Evolutionary conservation across 768 basidiomycete species (phyloP), one percentile per base, ranked within the genome.

Genomic region (Termitomyces sp.): DNA sequence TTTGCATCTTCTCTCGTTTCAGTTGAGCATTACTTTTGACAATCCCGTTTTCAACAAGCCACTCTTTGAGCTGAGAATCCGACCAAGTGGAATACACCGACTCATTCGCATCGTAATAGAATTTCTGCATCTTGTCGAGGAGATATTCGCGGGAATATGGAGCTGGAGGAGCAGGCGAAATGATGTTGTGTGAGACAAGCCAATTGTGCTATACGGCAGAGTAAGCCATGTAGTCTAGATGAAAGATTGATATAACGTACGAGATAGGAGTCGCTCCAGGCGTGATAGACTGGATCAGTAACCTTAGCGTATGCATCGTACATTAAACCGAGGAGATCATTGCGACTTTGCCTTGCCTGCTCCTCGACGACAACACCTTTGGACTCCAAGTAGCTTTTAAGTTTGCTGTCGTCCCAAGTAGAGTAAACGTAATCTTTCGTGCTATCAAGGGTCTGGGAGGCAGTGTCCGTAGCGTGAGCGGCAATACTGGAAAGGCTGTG

Each of bases 401-500:
- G 71, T 61, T 79, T 78, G 64, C 78, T 87, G 63, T 95, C 92
- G 56, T 89, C 86, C 96, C 96, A 97, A 0, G 88, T 83, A 0
- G 90, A 92, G 70, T 90, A 96, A 18, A 94, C 73, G 64, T 94
- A 95, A 69, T 98, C 94, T 68, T 86, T 91, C 32, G 85, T 70
- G 58, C 89, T 83, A 60, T 94, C 88, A 22, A 92, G 68, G 28
- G 73, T 73, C 24, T 76, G 73, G 8, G 69, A 70, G 10, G 76
- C 81, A 2, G 80, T 77, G 16, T 78, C 72, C 0, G 85, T 82
- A 3, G 85, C 83, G 58, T 83, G 80, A 0, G 82, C 74, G 14
- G 73, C 75, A 1, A 77, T 54, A 50, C 72, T 80, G 9, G 77
- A 73, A 16, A 73, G 64, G 42, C 72, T 75, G 62, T 74, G 68